Evolutionary conservation across 163 green algal species (phyloP).

Genomic region (Smithsoniella earleae): DNA sequence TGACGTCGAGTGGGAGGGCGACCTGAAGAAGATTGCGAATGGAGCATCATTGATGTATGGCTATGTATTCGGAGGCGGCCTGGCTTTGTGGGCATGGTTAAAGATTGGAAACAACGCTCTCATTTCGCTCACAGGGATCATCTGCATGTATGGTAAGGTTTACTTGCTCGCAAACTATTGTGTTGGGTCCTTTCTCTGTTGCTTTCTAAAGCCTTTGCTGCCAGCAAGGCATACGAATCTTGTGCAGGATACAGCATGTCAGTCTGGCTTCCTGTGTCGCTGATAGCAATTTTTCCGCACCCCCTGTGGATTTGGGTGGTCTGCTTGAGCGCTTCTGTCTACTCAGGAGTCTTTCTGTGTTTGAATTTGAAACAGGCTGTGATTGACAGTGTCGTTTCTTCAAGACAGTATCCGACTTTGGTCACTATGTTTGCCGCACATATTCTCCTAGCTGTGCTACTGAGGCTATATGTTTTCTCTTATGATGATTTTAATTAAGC

Average conservation of each 20-base stretch:
- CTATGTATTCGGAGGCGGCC: constrained; percentile 22
- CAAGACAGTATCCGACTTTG: background rate
- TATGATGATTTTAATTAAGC: too few species aligned
- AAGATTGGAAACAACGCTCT: constrained; percentile 1
- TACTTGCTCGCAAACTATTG: background rate
- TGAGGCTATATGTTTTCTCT: constrained; percentile 12
- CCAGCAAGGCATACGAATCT: too few species aligned
- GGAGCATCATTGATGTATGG: constrained; percentile 12
- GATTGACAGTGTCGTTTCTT: background rate
- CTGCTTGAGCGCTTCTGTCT: constrained; percentile 4
- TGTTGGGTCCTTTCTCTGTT: background rate
- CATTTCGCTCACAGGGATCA: background rate
- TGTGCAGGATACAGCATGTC: constrained; percentile 29
- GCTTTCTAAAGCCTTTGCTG: background rate
- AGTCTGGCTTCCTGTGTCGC: constrained; percentile 18
- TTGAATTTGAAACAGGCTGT: constrained; percentile 6
- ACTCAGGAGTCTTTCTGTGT: constrained; percentile 17
- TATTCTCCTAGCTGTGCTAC: background rate
- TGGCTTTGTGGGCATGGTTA: constrained; percentile 21
- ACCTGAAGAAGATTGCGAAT: constrained; percentile 21
- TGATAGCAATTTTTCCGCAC: background rate
- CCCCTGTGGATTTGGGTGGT: constrained; percentile 1
- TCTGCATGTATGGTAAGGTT: constrained; percentile 18
- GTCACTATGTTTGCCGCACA: constrained; percentile 4
- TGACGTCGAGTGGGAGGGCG: background rate